A percentile compares a stretch with the other conserved stretches of the same genome.
These are phyloP conservation scores for Moesziomyces antarcticus DNA, from an alignment of 1,284 basidiomycete genomes.

Conservation along the genomic window DNA sequence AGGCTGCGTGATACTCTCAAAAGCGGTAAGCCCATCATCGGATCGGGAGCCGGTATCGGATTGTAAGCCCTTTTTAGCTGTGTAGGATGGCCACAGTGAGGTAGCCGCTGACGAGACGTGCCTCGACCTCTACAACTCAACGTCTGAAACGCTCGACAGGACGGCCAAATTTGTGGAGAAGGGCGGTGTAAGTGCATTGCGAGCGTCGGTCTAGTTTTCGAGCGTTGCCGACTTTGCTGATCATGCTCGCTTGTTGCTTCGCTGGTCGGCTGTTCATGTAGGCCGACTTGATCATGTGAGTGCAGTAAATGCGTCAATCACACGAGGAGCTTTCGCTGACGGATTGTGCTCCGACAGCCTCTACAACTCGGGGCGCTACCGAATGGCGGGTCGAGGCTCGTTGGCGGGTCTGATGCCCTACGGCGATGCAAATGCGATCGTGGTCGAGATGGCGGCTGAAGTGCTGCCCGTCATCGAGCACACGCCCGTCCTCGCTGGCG, in stretches of 20 bases:
- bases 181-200: conserved; percentile 19
- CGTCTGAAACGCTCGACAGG: not conserved
- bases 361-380: conserved; percentile 46
- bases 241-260: not conserved
- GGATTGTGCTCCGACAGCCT: conserved; percentile 5
- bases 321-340: not conserved
- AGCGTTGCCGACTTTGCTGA: no score
- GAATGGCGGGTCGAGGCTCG: conserved; percentile 44
- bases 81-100: no score
- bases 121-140: not conserved
- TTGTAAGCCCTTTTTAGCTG: conserved; percentile 3
- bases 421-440: conserved; percentile 47
- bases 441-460: conserved; percentile 43
- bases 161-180: conserved; percentile 47
- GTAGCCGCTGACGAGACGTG: not conserved
- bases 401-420: conserved; percentile 48
- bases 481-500: conserved; percentile 46
- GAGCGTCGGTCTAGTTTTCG: no score
- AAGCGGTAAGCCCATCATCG: conserved; percentile 40
- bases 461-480: conserved; percentile 39
- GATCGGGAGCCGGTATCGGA: conserved; percentile 47
- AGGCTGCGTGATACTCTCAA: conserved; percentile 26
- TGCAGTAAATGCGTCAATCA: not conserved
- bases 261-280: not conserved
- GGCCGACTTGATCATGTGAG: conserved; percentile 41